phyloP scores from a whole-genome alignment of 192 early-diverging fungal genomes.

The Spizellomyces punctatus region DNA sequence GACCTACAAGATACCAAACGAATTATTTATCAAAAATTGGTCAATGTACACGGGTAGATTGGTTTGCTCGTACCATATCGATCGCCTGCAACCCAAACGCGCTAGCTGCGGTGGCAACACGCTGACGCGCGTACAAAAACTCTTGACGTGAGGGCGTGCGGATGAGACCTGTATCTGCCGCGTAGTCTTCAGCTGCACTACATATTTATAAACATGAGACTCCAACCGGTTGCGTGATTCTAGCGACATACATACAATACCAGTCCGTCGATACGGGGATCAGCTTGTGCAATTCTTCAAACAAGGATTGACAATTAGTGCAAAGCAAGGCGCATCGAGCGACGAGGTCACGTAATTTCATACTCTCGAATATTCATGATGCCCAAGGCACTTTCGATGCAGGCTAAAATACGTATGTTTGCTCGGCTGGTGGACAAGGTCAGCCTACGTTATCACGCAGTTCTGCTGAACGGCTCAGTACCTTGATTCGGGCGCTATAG shows the following conservation, averaged over 20 bases:
- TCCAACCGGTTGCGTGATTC: background rate
- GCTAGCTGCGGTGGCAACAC: constrained; percentile 76
- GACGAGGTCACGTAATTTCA: background rate
- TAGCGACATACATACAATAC: constrained; percentile 31
- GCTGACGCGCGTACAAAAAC: constrained; percentile 78
- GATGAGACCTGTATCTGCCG: constrained; percentile 81
- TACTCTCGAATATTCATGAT: constrained; percentile 72
- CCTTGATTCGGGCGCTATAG: constrained; percentile 58
- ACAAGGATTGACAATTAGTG: constrained; percentile 2
- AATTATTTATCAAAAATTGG: background rate
- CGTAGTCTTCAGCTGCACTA: constrained; percentile 93
- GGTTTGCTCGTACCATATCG: constrained; percentile 67
- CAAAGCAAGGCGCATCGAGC: constrained; percentile 1
- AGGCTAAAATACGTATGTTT: constrained; percentile 80
- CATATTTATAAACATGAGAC: constrained; percentile 25
- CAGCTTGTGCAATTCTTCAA: constrained; percentile 74
- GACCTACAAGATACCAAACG: constrained; percentile 33
- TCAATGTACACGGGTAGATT: too few relatives aligned
- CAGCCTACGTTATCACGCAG: background rate
- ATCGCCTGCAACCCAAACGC: constrained; percentile 90
- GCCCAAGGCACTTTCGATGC: constrained; percentile 85
- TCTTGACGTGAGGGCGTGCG: constrained; percentile 75
- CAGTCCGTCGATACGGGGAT: constrained; percentile 78
- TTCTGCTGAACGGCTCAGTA: background rate
- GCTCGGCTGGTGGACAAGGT: constrained; percentile 41